These are phyloP conservation scores for Neurospora hispaniola DNA, from an alignment of 495 filamentous ascomycete genomes.

Conservation along the genomic window DNA sequence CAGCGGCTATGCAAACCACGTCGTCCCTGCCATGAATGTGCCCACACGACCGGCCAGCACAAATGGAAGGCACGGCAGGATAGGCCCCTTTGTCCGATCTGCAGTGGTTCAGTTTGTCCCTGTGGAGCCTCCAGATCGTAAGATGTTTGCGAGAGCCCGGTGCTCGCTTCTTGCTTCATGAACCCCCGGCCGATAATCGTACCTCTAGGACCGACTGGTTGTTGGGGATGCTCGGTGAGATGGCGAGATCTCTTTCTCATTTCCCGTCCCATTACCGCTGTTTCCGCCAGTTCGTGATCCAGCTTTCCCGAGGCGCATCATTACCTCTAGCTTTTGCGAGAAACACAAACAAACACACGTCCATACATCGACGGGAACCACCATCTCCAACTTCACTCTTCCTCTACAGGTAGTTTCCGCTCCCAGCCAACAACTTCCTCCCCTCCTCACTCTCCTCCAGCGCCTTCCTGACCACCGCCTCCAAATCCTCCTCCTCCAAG, in stretches of 20 bases:
- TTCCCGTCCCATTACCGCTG: neutral
- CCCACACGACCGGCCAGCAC: neutral
- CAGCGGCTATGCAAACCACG: neutral
- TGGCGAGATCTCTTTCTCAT: neutral
- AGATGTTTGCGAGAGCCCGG: neutral
- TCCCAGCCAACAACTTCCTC: neutral
- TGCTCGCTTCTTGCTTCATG: neutral
- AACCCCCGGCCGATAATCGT: no score
- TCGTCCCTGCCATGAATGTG: neutral
- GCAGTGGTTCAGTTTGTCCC: neutral
- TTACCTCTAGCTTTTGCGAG: no score
- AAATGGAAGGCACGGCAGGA: neutral
- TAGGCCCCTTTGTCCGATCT: neutral
- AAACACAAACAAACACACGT: no score
- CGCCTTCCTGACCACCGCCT: constrained; percentile 12
- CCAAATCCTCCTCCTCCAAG: constrained; percentile 17
- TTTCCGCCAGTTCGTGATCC: neutral
- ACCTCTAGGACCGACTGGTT: neutral
- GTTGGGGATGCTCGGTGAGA: neutral
- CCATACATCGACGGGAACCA: no score
- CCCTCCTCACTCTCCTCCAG: neutral
- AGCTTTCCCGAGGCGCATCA: neutral
- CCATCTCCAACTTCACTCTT: neutral
- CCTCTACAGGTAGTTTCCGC: neutral
- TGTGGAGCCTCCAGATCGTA: neutral